Evolutionary conservation across 73 alveolate species (phyloP), one percentile per base, ranked within the genome.

Genomic region (Paramecium pentaurelia): DNA sequence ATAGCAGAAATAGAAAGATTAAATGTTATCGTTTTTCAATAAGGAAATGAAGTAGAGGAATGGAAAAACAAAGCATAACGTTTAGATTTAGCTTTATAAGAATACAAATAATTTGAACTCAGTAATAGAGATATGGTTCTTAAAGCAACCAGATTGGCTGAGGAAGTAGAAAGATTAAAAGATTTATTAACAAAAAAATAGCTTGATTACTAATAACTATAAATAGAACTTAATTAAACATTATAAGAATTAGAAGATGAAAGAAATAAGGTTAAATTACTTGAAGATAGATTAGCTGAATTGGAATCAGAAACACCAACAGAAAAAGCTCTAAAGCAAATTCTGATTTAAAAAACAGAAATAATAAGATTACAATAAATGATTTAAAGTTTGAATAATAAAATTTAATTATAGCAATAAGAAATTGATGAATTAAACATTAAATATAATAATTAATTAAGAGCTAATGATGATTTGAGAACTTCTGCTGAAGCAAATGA

Each of bases 1-100:
- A 44, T 80, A 44, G 71, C 91, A 27, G 91, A 80, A 80, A 80
- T 80, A 10, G 91, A 80, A 80, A 80, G 91, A 80, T 36, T 80
- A 12, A 80, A 80, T 80, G 32, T 38, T 22, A 27, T 80, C 71
- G 77, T 80, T 47, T 80, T 80, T 42, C 25, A 80, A 80, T 80
- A 80, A 25, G 91, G 58, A 27, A 45, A 40, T 45, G 71, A 45
- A 49, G 91, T 49, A 27, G 71, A 80, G 16, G 91, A 80, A 49
- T 49, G 44, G 49, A 80, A 49, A 80, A 44, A 80, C 51, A 80
- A 80, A 28, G 47, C 51, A 8, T 11, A 44, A 18, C 47, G 91
- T 14, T 49, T 42, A 5, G 91, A 80, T 80, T 28, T 80, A 44
- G 75, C 77, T 38, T 49, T 80, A 28, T 5, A 25, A 32, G 91